A percentile compares a stretch with the other conserved stretches of the same genome.
These are phyloP conservation scores for Favolaschia claudopus DNA, from an alignment of 768 basidiomycete genomes.

Conservation along the genomic window DNA sequence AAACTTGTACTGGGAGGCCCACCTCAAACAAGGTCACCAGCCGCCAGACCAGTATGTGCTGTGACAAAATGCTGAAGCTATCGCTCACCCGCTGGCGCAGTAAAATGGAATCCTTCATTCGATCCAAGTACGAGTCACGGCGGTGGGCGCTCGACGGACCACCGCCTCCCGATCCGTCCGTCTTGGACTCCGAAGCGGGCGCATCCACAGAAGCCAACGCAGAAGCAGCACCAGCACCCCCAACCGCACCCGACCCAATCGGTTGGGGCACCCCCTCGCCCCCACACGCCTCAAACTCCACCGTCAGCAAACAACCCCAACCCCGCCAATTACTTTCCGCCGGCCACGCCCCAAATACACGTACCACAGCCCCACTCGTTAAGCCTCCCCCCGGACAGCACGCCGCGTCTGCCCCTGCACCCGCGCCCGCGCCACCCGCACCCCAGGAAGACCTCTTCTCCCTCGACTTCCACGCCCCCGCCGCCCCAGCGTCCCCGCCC, in stretches of 20 bases:
- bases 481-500: conserved; percentile 39
- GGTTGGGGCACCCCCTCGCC: conserved; percentile 42
- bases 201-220: conserved; percentile 34
- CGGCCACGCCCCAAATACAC: conserved; percentile 33
- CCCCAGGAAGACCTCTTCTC: conserved; percentile 77
- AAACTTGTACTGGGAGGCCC: conserved; percentile 97
- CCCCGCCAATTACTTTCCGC: conserved; percentile 64
- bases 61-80: no score
- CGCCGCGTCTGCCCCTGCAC: conserved; percentile 36
- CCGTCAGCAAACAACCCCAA: conserved; percentile 53
- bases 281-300: conserved; percentile 36
- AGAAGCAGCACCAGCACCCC: conserved; percentile 37
- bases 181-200: conserved; percentile 61
- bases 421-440: conserved; percentile 38
- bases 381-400: conserved; percentile 28
- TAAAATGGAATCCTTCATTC: conserved; percentile 97
- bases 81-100: no score
- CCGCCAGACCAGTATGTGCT: conserved; percentile 91
- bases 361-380: conserved; percentile 19
- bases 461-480: conserved; percentile 82
- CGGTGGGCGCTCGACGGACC: conserved; percentile 96
- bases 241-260: conserved; percentile 34
- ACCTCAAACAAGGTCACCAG: conserved; percentile 88
- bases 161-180: conserved; percentile 80
- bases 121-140: conserved; percentile 93